phyloP scores from a whole-genome alignment of 768 basidiomycete species.

The Collybia sordida region DNA sequence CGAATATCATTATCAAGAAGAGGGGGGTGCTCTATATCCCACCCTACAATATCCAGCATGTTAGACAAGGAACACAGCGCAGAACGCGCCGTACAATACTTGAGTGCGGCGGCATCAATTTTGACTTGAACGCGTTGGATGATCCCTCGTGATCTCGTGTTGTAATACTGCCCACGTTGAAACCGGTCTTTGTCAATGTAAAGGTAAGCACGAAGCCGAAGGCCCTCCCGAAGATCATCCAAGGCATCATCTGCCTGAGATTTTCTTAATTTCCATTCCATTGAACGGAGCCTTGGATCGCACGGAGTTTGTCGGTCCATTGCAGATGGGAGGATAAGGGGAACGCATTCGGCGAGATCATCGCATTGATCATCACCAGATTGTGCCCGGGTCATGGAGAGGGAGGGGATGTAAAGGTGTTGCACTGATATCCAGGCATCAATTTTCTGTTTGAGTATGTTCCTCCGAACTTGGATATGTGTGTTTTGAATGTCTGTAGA shows the following conservation, averaged over 20 bases:
- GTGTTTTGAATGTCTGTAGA: conserved; percentile 3
- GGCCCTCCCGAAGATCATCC: neutral
- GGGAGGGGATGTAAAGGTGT: conserved; percentile 3
- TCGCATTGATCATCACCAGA: neutral
- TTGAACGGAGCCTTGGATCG: neutral
- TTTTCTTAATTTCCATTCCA: neutral
- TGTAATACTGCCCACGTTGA: neutral
- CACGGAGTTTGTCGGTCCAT: neutral
- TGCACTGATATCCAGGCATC: conserved; percentile 4
- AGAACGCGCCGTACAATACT: neutral
- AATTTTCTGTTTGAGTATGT: conserved; percentile 3
- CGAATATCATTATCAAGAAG: neutral
- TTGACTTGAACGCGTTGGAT: neutral
- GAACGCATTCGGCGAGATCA: neutral
- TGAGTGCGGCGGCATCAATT: neutral
- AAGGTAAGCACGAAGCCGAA: neutral
- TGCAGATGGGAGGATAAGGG: neutral
- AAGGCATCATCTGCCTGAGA: neutral
- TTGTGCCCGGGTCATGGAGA: neutral
- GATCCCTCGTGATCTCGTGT: neutral
- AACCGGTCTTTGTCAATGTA: neutral
- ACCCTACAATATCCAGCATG: neutral
- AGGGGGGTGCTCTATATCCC: neutral
- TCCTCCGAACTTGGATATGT: conserved; percentile 1
- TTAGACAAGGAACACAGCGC: neutral